These are phyloP conservation scores for Chaetomium cochliodes DNA, from an alignment of 495 filamentous ascomycete species.

Conservation along the genomic window DNA sequence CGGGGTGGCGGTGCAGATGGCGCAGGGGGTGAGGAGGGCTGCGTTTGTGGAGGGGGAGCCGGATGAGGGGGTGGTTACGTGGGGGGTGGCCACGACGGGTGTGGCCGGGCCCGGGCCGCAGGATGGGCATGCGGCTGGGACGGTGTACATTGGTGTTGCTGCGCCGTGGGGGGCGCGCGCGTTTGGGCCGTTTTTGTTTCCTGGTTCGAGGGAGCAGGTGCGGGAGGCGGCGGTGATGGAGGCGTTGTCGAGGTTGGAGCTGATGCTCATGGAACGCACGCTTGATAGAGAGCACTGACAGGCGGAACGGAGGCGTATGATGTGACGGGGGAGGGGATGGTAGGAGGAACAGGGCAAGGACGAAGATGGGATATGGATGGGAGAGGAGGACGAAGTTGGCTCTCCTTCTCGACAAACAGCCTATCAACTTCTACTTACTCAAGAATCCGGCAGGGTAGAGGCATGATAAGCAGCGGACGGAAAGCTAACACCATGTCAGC, in stretches of 20 bases:
- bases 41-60: conserved; percentile 11
- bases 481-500: too few relatives aligned
- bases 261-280: too few relatives aligned
- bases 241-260: conserved; percentile 28
- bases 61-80: conserved; percentile 25
- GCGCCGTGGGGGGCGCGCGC: conserved; percentile 14
- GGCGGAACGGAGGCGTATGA: too few relatives aligned
- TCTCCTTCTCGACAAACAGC: too few relatives aligned
- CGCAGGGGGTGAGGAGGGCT: conserved; percentile 27
- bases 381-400: too few relatives aligned
- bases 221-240: conserved; percentile 30
- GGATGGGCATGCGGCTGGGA: conserved; percentile 33
- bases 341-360: too few relatives aligned
- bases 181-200: conserved; percentile 33
- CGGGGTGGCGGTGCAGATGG: conserved; percentile 39
- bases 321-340: too few relatives aligned
- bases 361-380: too few relatives aligned
- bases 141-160: conserved; percentile 33
- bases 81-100: conserved; percentile 38
- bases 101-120: conserved; percentile 34
- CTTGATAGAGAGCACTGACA: too few relatives aligned
- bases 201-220: conserved; percentile 29
- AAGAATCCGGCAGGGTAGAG: too few relatives aligned
- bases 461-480: too few relatives aligned
- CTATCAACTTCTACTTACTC: too few relatives aligned